Base-by-base conservation (phyloP, 768 basidiomycete species). In the Imleria badia region DNA sequence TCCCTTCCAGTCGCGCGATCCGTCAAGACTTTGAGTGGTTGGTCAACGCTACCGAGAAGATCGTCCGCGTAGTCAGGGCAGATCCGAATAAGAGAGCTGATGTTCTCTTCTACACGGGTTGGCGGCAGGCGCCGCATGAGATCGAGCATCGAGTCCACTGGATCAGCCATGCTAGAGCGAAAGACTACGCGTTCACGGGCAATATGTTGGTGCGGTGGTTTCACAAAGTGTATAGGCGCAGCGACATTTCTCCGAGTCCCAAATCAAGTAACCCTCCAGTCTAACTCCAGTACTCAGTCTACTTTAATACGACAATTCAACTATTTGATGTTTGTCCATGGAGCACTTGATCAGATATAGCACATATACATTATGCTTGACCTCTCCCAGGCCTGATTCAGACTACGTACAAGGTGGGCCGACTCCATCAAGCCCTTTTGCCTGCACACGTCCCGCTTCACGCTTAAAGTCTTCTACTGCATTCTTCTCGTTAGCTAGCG, bases 41-140 rank as follows among this genome's bases (percentile, higher is more conserved):
- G 91, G 78, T 99, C 97, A 54, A 98, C 94, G 59, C 89, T 93
- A 41, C 91, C 89, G 43, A 97, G 79, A 19, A 99, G 82, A 76
- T 98, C 97, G 66, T 98, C 97, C 9, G 94, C 90, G 66, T 91
- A 87, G 67, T 98, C 95, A 30, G 96, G 96, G 55, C 86, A 88
- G 67, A 98, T 86, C 44, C 77, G 76, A 55, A 91, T 84, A 29
- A 98, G 85, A 26, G 85, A 79, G 44, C 83, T 77, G 59, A 98
- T 85, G 73, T 96, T 98, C 69, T 90, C 84, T 66, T 94, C 87
- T 43, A 94, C 88, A 19, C 85, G 77, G 9, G 86, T 90, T 4
- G 97, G 96, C 9, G 97, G 97, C n/a, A 98, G 81, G 15, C 97
- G 88, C 50, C 97, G 84, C 82, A 95, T 89, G 45, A 98, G 83